Evolutionary conservation across 768 basidiomycete genomes (phyloP), one percentile per base, ranked within the genome.

Genomic region (Macrolepiota dolichaula): DNA sequence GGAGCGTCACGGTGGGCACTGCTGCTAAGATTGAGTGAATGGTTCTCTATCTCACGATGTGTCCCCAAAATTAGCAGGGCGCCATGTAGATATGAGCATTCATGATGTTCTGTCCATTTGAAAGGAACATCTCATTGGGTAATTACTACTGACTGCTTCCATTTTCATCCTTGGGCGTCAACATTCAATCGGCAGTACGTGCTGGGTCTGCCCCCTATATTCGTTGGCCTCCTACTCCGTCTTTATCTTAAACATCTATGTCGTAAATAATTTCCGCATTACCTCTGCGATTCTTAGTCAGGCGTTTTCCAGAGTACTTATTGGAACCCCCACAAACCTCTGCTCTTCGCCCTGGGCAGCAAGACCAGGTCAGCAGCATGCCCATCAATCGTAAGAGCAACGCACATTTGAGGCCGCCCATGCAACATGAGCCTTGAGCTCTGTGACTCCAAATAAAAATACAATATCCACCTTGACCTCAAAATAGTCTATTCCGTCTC

Each of bases 361-460:
- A 19, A n/a, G 50, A 49, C 32, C 32, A 22, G 47, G 9, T 42
- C 1, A 49, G 27, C n/a, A 65, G 3, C 24, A 22, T 17, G 52
- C n/a, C 17, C 57, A 53, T 53, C 17, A 46, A 32, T 13, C 10
- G n/a, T 27, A 55, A 27, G 27, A 19, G 2, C 37, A 19, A 59
- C 77, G 77, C 25, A 70, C 81, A 53, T 77, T 75, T 38, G 29
- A 32, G 3, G 83, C 81, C 63, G 72, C 69, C 83, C 83, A 85
- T 29, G 74, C 71, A 51, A 85, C 74, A 50, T 82, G 79, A 0
- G 82, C 83, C 59, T 75, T 78, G 62, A 85, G 66, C 62, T 85
- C 84, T 2, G 82, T 84, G 50, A 81, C 63, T 4, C 84, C 84
- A 57, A 85, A 83, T 7, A 79, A 68, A 24, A 85, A 62, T 7